Percentiles rank a stretch among this genome's conserved stretches.
These are phyloP conservation scores for Eucommia ulmoides DNA, from an alignment of 257 asterid species.

Conservation along the genomic window DNA sequence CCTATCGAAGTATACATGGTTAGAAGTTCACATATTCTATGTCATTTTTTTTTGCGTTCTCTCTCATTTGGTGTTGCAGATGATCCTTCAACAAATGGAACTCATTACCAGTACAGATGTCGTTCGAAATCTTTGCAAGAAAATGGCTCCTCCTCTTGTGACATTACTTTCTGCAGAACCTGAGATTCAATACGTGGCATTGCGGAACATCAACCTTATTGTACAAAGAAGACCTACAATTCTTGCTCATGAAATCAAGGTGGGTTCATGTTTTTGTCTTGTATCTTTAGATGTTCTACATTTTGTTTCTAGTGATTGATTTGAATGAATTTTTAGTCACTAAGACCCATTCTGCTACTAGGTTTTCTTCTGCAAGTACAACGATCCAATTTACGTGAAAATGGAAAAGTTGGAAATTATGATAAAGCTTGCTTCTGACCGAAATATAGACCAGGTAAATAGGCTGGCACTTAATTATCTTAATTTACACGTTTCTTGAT, in stretches of 20 bases:
- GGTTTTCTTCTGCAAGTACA: constrained; percentile 99
- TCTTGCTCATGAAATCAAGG: constrained; percentile 98
- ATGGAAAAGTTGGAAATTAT: constrained; percentile 98
- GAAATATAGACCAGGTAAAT: constrained; percentile 90
- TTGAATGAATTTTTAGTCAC: constrained; percentile 1
- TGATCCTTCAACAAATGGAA: constrained; percentile 99
- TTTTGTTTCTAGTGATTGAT: constrained; percentile 2
- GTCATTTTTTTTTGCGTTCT: no score
- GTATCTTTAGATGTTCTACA: no score
- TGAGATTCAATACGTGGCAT: constrained; percentile 89
- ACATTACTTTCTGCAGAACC: constrained; percentile 97
- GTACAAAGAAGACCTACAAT: constrained; percentile 95
- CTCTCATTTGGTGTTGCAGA: constrained; percentile 40
- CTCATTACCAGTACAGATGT: constrained; percentile 95
- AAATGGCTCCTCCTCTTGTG: constrained; percentile 99
- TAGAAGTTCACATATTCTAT: no score
- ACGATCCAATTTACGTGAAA: constrained; percentile 96
- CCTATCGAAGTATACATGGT: no score
- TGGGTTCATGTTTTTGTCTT: constrained; percentile 15
- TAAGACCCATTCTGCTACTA: constrained; percentile 16
- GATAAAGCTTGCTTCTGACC: constrained; percentile 99
- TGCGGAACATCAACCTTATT: constrained; percentile 88
- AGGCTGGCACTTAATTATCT: constrained; percentile 7
- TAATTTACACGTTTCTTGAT: constrained; percentile 1
- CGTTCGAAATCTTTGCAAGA: constrained; percentile 95